These are phyloP conservation scores for Trichomonascus vanleenenianus DNA, from an alignment of 805 yeast species.

Conservation along the genomic window DNA sequence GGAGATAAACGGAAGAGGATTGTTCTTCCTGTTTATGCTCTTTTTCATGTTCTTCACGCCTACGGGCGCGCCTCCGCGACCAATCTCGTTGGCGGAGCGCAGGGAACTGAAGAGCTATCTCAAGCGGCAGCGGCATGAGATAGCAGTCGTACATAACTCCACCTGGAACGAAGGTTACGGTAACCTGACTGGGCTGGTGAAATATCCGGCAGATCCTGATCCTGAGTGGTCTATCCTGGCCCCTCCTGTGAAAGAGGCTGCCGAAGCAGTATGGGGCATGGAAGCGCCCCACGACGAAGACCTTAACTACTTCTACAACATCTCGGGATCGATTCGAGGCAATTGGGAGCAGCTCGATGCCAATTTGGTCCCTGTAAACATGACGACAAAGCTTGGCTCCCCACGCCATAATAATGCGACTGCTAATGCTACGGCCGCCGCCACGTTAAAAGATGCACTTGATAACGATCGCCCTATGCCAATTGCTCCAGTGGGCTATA, in stretches of 20 bases:
- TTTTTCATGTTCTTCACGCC: slow-evolving; percentile 37
- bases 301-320: slow-evolving; percentile 15
- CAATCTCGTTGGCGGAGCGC: slow-evolving; percentile 28
- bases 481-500: neutral
- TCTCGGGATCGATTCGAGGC: slow-evolving; percentile 33
- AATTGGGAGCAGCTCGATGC: slow-evolving; percentile 44
- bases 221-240: slow-evolving; percentile 21
- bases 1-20: slow-evolving; percentile 20
- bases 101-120: slow-evolving; percentile 34
- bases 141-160: slow-evolving; percentile 32
- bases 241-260: slow-evolving; percentile 3
- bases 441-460: neutral
- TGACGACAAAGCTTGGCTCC: slow-evolving; percentile 8
- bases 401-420: too few species aligned
- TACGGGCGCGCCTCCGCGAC: slow-evolving; percentile 30
- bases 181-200: slow-evolving; percentile 65
- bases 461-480: too few species aligned
- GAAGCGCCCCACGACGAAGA: slow-evolving; percentile 40
- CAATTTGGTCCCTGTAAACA: slow-evolving; percentile 24
- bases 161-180: slow-evolving; percentile 51
- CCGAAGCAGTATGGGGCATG: slow-evolving; percentile 22
- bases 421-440: neutral
- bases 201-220: slow-evolving; percentile 50
- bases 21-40: slow-evolving; percentile 30
- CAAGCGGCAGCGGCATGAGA: slow-evolving; percentile 26